Conservation (phyloP, 352 stramenopile genomes). For the Pythium sukuiense region DNA sequence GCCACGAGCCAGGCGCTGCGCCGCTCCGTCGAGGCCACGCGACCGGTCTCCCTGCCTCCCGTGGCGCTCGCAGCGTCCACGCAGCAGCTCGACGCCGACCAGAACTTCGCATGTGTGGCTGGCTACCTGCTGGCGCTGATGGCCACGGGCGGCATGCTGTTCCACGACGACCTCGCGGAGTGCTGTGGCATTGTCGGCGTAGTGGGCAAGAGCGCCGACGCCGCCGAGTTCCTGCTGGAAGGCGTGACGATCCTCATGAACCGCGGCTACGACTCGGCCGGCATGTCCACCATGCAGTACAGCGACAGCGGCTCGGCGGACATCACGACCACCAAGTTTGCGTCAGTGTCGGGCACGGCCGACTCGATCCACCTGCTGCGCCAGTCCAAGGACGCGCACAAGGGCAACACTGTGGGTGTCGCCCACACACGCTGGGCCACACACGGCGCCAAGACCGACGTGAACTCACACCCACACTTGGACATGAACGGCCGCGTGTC, state of each 20-base stretch:
- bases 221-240: constrained; percentile 81
- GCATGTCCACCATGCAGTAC: constrained; percentile 92
- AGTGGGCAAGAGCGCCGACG: constrained; percentile 64
- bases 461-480: constrained; percentile 98
- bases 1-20: constrained; percentile 3
- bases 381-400: constrained; percentile 70
- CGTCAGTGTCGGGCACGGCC: constrained; percentile 87
- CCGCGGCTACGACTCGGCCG: constrained; percentile 97
- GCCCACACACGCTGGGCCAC: constrained; percentile 99
- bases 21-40: background rate
- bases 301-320: constrained; percentile 35
- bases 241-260: constrained; percentile 92
- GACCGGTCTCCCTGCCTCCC: background rate
- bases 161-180: constrained; percentile 29
- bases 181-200: constrained; percentile 83
- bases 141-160: constrained; percentile 23
- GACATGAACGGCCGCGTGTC: constrained; percentile 93
- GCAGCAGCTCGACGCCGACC: constrained; percentile 8
- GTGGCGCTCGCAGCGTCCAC: background rate
- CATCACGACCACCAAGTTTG: constrained; percentile 95
- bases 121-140: constrained; percentile 26
- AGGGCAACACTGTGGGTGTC: constrained; percentile 94
- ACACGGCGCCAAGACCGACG: constrained; percentile 97
- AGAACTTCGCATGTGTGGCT: constrained; percentile 16
- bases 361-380: constrained; percentile 92